phyloP scores from a whole-genome alignment of 352 stramenopile species.

The Plasmopara muralis region DNA sequence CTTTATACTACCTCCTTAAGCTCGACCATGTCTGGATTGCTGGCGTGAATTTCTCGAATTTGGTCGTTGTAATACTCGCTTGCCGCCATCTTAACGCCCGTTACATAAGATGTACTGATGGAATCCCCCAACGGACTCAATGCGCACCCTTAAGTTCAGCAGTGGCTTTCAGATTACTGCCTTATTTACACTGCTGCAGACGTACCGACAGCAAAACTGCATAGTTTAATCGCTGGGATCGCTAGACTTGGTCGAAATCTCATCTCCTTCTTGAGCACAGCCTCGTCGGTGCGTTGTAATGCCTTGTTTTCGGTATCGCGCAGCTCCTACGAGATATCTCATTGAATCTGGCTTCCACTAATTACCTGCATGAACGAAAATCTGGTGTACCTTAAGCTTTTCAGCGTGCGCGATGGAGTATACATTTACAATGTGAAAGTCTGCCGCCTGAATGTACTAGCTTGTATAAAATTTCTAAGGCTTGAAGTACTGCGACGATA shows the following conservation, averaged over 20 bases:
- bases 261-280: constrained; percentile 33
- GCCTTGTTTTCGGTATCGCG: constrained; percentile 39
- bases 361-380: not conserved
- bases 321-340: constrained; percentile 30
- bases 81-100: constrained; percentile 68
- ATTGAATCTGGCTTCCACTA: not conserved
- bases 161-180: not conserved
- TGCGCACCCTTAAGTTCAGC: constrained; percentile 24
- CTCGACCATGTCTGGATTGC: constrained; percentile 39
- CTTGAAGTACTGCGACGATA: constrained; percentile 6
- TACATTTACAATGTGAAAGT: constrained; percentile 26
- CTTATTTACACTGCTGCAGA: not conserved
- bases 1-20: constrained; percentile 54
- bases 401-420: constrained; percentile 33
- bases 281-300: constrained; percentile 41
- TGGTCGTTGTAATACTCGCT: constrained; percentile 87
- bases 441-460: constrained; percentile 21
- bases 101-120: constrained; percentile 60
- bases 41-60: constrained; percentile 79
- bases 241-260: constrained; percentile 68
- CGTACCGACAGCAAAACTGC: constrained; percentile 45
- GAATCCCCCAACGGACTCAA: constrained; percentile 49
- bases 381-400: constrained; percentile 37
- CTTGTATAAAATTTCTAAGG: constrained; percentile 5
- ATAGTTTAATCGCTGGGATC: constrained; percentile 45